Evolutionary conservation across 345 rosid genomes (phyloP), one percentile per base, ranked within the genome.

Genomic region (Boechera divaricarpa): DNA sequence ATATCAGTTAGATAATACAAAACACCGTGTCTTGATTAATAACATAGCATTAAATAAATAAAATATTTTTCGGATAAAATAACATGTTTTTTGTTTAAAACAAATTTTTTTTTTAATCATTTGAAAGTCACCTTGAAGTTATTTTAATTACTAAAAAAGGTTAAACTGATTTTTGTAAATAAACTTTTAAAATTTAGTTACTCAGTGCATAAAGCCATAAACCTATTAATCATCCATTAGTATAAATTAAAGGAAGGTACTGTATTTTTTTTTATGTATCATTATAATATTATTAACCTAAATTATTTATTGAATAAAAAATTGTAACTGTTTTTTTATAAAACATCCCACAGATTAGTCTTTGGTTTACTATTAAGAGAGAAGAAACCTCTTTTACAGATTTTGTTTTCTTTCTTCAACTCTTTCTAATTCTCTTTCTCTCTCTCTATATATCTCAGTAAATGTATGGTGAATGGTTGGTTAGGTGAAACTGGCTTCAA

Each of bases 401-500:
- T 58, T 59, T 76, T 21, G 55, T 12, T 74, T 57, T 31, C 67
- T 48, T 67, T 48, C 73, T 68, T 76, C 80, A n/a, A 29, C 80
- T 63, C 64, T 44, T 62, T 39, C 18, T 12, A 12, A 21, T 39
- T 54, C 57, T 74, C 26, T 76, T 0, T 58, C 4, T 44, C 58
- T 13, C 24, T 21, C 24, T 21, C 1, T 63, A 24, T 67, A 16
- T 66, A 54, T 69, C 32, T 52, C 75, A 55, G 60, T 63, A 77
- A 70, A 36, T 70, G 67, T 77, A 70, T 63, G 67, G 72, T 77
- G 72, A 77, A 77, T 70, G 72, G 80, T 77, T 70, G 72, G 80
- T 77, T 77, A 77, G 76, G 45, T 70, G 76, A 77, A 77, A 63
- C 42, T 62, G 70, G 59, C 28, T 72, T 33, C 66, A 77, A 28